Percentiles rank a stretch among this genome's conserved stretches.
Evolutionary conservation across 257 asterid species (phyloP).

Genomic region (Cruciata laevipes): DNA sequence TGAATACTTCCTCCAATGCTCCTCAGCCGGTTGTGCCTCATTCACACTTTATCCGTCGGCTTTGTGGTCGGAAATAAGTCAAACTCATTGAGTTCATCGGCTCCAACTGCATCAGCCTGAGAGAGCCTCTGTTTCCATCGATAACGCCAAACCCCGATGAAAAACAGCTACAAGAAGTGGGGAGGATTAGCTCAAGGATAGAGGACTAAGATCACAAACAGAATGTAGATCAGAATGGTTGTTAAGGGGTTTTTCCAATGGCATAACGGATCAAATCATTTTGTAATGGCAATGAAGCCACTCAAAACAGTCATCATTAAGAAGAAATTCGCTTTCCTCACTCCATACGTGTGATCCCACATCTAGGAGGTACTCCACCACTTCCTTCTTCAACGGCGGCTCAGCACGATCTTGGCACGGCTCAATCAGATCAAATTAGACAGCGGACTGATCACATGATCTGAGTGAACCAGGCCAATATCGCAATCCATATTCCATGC

Average conservation of each 20-base stretch:
- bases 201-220: conserved; percentile 44
- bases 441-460: too few species aligned
- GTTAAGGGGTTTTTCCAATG: conserved; percentile 81
- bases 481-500: too few species aligned
- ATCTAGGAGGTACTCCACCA: conserved; percentile 60
- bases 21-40: conserved; percentile 70
- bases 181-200: conserved; percentile 59
- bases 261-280: conserved; percentile 70
- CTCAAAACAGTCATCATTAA: conserved; percentile 42
- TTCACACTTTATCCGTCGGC: conserved; percentile 42
- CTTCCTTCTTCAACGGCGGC: conserved; percentile 64
- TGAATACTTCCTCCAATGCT: conserved; percentile 76
- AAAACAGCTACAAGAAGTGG: conserved; percentile 65
- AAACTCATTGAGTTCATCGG: conserved; percentile 67
- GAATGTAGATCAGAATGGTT: conserved; percentile 60
- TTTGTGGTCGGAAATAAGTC: conserved; percentile 65
- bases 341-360: conserved; percentile 79
- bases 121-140: conserved; percentile 69
- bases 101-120: conserved; percentile 48
- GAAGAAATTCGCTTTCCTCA: conserved; percentile 60
- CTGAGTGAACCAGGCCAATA: too few species aligned
- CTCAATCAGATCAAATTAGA: too few species aligned
- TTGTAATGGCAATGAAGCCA: conserved; percentile 34
- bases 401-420: too few species aligned
- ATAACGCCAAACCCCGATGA: conserved; percentile 62